A percentile compares a stretch with the other conserved stretches of the same genome.
phyloP scores from a whole-genome alignment of 768 basidiomycete genomes.

The Boletales sp. region DNA sequence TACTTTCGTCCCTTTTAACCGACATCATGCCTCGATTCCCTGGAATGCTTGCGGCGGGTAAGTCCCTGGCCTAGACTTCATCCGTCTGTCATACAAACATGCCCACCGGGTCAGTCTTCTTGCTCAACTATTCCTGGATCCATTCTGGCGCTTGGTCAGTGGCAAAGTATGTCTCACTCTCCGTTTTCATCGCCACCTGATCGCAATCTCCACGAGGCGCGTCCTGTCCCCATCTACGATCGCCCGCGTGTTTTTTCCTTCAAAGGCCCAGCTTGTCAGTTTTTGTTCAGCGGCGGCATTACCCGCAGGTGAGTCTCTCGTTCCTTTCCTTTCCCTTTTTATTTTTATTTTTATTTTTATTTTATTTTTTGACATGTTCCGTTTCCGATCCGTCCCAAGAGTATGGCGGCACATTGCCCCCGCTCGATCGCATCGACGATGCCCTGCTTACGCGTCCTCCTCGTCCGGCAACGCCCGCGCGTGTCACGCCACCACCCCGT shows the following conservation, averaged over 20 bases:
- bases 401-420: slow-evolving; percentile 60
- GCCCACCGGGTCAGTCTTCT: slow-evolving; percentile 45
- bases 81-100: background rate
- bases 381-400: slow-evolving; percentile 40
- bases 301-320: slow-evolving; percentile 41
- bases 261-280: slow-evolving; percentile 48
- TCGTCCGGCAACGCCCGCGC: background rate
- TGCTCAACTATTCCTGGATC: slow-evolving; percentile 73
- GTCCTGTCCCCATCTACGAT: slow-evolving; percentile 57
- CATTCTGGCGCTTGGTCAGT: slow-evolving; percentile 67
- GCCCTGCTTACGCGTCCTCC: slow-evolving; percentile 32
- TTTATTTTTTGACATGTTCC: background rate
- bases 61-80: slow-evolving; percentile 7
- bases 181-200: slow-evolving; percentile 10
- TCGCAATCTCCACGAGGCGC: slow-evolving; percentile 39
- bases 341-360: background rate
- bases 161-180: slow-evolving; percentile 47
- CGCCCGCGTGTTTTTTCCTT: slow-evolving; percentile 64
- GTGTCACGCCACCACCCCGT: background rate
- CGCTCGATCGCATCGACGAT: slow-evolving; percentile 48
- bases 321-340: background rate
- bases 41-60: slow-evolving; percentile 73
- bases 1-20: slow-evolving; percentile 59
- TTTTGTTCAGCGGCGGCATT: slow-evolving; percentile 52
- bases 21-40: slow-evolving; percentile 71